These are phyloP conservation scores for Cymbopogon citratus DNA, from an alignment of 176 grass and related monocot genomes.

Conservation along the genomic window DNA sequence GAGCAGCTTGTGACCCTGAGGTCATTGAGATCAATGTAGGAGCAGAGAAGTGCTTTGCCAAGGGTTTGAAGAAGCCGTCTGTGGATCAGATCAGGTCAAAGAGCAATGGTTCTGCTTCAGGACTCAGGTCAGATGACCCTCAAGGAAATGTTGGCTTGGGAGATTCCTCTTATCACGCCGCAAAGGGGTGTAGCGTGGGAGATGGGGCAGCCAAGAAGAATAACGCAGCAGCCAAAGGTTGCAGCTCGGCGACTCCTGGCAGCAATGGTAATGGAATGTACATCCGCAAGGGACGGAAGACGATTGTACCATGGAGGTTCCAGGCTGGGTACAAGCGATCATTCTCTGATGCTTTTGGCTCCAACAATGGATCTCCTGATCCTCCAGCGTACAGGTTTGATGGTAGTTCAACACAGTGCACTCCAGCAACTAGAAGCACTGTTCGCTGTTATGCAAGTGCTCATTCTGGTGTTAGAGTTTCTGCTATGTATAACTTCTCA, in stretches of 20 bases:
- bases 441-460: slow-evolving; percentile 37
- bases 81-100: neutral
- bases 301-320: slow-evolving; percentile 71
- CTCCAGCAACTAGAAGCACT: slow-evolving; percentile 39
- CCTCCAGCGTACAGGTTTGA: neutral
- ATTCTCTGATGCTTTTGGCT: slow-evolving; percentile 42
- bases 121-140: neutral
- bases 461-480: slow-evolving; percentile 55
- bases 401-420: slow-evolving; percentile 14
- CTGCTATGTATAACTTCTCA: slow-evolving; percentile 36
- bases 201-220: neutral
- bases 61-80: neutral
- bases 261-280: neutral
- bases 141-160: neutral
- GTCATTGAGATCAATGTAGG: slow-evolving; percentile 4
- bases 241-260: neutral
- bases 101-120: slow-evolving; percentile 17
- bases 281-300: slow-evolving; percentile 42
- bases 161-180: neutral
- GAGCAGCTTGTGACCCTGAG: neutral
- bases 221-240: slow-evolving; percentile 5
- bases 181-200: neutral
- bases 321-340: slow-evolving; percentile 51
- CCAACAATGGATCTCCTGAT: neutral
- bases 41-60: neutral